Conservation (phyloP, 345 rosid genomes). For the Arabidopsis arenosa region DNA sequence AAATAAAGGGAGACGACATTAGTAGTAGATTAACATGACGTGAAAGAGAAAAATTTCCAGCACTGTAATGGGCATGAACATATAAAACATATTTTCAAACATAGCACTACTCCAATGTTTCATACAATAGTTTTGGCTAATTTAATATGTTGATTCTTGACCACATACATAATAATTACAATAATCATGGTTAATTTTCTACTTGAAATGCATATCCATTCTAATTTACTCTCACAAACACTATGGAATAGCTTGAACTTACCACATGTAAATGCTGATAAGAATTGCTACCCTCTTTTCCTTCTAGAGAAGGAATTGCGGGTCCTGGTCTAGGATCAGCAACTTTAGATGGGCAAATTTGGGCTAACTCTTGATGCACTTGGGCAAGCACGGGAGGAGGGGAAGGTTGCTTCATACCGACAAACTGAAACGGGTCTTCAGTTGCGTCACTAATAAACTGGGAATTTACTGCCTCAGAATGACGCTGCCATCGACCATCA, state of each 20-base stretch:
- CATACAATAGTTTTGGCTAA: background rate
- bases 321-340: constrained; percentile 99
- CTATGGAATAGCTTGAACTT: constrained; percentile 39
- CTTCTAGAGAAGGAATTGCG: constrained; percentile 67
- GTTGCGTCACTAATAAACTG: constrained; percentile 58
- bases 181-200: background rate
- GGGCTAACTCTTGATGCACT: constrained; percentile 65
- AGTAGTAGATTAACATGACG: constrained; percentile 20
- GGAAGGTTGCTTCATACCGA: constrained; percentile 75
- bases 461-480: constrained; percentile 54
- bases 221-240: background rate
- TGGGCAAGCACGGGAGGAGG: constrained; percentile 98
- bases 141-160: constrained; percentile 3
- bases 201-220: constrained; percentile 16
- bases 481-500: constrained; percentile 82
- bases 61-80: background rate
- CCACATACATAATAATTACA: background rate
- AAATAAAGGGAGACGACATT: constrained; percentile 19
- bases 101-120: background rate
- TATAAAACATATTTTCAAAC: background rate
- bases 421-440: constrained; percentile 86
- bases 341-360: constrained; percentile 86
- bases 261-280: constrained; percentile 91
- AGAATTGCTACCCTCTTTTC: constrained; percentile 53
- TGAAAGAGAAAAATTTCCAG: background rate